Evolutionary conservation across 2,329 filamentous ascomycete species (phyloP).

Genomic region (Cladorrhinum sp.): DNA sequence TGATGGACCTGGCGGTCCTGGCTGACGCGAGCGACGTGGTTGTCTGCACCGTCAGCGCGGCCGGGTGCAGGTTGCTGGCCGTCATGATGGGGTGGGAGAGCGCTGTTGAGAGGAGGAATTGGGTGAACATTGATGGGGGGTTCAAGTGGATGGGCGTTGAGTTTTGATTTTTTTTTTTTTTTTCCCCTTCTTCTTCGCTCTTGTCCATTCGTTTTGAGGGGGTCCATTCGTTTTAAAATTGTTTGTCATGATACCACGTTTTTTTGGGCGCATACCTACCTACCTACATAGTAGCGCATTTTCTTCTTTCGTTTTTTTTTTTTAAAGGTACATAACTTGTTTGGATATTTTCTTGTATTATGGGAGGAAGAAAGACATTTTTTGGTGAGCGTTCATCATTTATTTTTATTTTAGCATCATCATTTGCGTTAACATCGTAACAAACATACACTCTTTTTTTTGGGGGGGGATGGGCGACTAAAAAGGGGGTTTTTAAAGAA

Average conservation of each 20-base stretch:
- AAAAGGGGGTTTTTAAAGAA: no score
- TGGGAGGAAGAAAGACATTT: no score
- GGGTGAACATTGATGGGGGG: conserved; percentile 77
- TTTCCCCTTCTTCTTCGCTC: not conserved
- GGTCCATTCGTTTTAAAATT: no score
- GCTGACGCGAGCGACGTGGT: conserved; percentile 65
- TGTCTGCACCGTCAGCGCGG: conserved; percentile 73
- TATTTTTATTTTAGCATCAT: no score
- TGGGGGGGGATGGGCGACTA: no score
- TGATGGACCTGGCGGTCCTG: conserved; percentile 76
- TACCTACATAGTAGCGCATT: no score
- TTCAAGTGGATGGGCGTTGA: conserved; percentile 56
- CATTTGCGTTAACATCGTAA: no score
- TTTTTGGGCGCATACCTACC: no score
- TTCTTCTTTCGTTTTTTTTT: not conserved
- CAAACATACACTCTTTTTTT: no score
- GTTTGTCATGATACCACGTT: no score
- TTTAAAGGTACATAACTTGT: not conserved
- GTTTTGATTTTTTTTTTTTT: conserved; percentile 5
- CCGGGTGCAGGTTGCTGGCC: conserved; percentile 69
- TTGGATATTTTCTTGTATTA: not conserved
- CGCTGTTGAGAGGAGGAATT: conserved; percentile 57
- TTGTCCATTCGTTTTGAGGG: no score
- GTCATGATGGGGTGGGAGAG: conserved; percentile 87
- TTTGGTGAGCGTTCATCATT: no score